Percentiles rank a stretch among this genome's conserved stretches.
phyloP scores from a whole-genome alignment of 768 basidiomycete species.

The Sarcodon sp. region DNA sequence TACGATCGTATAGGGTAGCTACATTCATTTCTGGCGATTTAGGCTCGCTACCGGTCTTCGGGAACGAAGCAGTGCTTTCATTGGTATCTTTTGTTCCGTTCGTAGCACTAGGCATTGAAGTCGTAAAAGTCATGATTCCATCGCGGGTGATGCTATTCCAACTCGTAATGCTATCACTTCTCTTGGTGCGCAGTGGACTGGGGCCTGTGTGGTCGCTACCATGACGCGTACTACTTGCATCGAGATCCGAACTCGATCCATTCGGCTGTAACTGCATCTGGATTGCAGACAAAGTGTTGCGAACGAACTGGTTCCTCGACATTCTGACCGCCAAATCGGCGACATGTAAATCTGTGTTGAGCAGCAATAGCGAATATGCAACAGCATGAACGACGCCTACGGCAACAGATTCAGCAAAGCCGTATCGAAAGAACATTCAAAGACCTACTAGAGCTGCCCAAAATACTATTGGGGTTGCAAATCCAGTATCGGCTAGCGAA shows the following conservation, averaged over 20 bases:
- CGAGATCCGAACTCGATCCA: conserved; percentile 44
- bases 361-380: conserved; percentile 80
- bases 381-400: conserved; percentile 91
- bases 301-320: conserved; percentile 86
- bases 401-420: conserved; percentile 2
- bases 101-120: conserved; percentile 4
- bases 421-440: conserved; percentile 2
- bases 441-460: conserved; percentile 71
- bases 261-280: conserved; percentile 61
- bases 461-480: conserved; percentile 73
- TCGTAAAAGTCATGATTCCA: conserved; percentile 18
- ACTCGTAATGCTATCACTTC: conserved; percentile 76
- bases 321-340: conserved; percentile 82
- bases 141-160: conserved; percentile 73
- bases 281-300: conserved; percentile 82
- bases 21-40: conserved; percentile 20
- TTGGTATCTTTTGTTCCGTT: conserved; percentile 24
- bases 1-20: conserved; percentile 40
- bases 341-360: conserved; percentile 97
- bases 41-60: conserved; percentile 27
- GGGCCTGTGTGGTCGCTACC: conserved; percentile 32
- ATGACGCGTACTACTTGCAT: conserved; percentile 50
- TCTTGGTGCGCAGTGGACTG: conserved; percentile 33
- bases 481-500: conserved; percentile 89
- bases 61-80: conserved; percentile 54